A percentile compares a stretch with the other conserved stretches of the same genome.
Conservation (phyloP, 2,329 filamentous ascomycete species). For the Colletotrichum orbiculare region DNA sequence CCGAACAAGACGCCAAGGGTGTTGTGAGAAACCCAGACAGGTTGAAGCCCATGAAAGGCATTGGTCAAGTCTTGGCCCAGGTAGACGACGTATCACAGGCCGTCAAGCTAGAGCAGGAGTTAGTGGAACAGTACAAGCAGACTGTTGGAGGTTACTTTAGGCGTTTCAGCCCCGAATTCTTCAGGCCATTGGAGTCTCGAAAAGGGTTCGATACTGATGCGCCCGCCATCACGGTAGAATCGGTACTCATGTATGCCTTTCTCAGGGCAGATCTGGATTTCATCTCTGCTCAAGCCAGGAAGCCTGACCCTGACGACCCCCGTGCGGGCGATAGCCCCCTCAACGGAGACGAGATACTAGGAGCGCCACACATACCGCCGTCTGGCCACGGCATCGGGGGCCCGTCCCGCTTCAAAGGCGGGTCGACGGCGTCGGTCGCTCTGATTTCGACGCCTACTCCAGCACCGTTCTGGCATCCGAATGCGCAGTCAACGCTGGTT, state of each 20-base stretch:
- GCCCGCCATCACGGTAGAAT: conserved; percentile 72
- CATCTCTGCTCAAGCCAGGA: conserved; percentile 86
- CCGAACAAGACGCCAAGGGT: conserved; percentile 44
- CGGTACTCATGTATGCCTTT: conserved; percentile 91
- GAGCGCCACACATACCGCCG: conserved; percentile 64
- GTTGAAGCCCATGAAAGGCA: conserved; percentile 50
- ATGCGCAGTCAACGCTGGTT: conserved; percentile 83
- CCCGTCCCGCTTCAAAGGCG: conserved; percentile 84
- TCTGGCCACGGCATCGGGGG: conserved; percentile 77
- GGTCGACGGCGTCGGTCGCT: conserved; percentile 89
- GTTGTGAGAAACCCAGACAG: conserved; percentile 51
- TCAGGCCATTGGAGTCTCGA: conserved; percentile 56
- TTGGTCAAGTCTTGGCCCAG: conserved; percentile 59
- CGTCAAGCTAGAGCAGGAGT: conserved; percentile 73
- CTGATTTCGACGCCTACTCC: conserved; percentile 93
- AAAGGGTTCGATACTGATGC: conserved; percentile 38
- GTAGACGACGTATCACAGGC: conserved; percentile 70
- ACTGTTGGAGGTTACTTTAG: conserved; percentile 95
- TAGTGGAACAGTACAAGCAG: conserved; percentile 82
- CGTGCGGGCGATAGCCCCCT: conserved; percentile 79
- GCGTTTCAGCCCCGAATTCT: conserved; percentile 86
- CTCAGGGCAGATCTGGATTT: conserved; percentile 95
- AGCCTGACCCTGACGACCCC: conserved; percentile 78
- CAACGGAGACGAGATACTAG: conserved; percentile 87
- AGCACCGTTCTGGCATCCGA: conserved; percentile 94